Evolutionary conservation across 176 grass and related monocot species (phyloP), one percentile per base, ranked within the genome.

Genomic region (Secale cereale): DNA sequence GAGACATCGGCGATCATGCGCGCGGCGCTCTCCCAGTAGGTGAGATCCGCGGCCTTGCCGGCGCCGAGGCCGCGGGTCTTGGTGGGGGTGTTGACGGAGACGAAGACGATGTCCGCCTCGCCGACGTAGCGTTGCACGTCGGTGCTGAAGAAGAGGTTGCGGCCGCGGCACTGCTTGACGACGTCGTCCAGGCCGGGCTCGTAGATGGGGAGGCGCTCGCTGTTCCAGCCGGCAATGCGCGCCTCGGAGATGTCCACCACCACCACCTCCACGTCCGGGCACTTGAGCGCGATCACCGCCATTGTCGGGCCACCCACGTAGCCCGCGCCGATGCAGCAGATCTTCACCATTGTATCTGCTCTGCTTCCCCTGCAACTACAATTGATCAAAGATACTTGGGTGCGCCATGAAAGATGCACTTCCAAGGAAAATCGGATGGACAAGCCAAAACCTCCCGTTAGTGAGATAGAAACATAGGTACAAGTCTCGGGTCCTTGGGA

Each of bases 91-190:
- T 87, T 87, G 20, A 87, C 86, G 72, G 86, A 87, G 61, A 87
- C 86, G 72, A 87, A 87, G 5, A 87, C 72, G 79, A 87, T 82
- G 72, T 87, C 86, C 4, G 86, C 86, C 64, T 88, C 86, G 36
- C 22, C 73, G 2, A 88, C 86, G 64, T 88, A 74, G 3, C 79
- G 73, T 36, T 83, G 27, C 22, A 88, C 86, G 28, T 88, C 80
- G 1, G 86, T 88, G 86, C 86, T 88, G 80, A 88, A 88, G 86
- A 60, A 88, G 63, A 88, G 86, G 86, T 88, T 88, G 28, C 80
- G 72, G 36, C 86, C 73, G 15, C 86, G 80, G 80, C 86, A 78
- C 50, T 83, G 86, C 73, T 10, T 17, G 1, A 83, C 86, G 7
- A 88, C 86, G 22, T 88, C 80, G 64, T 88, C 86, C 14, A 88